Conservation (phyloP, 2,329 filamentous ascomycete species). For the Lachnellula cervina region DNA sequence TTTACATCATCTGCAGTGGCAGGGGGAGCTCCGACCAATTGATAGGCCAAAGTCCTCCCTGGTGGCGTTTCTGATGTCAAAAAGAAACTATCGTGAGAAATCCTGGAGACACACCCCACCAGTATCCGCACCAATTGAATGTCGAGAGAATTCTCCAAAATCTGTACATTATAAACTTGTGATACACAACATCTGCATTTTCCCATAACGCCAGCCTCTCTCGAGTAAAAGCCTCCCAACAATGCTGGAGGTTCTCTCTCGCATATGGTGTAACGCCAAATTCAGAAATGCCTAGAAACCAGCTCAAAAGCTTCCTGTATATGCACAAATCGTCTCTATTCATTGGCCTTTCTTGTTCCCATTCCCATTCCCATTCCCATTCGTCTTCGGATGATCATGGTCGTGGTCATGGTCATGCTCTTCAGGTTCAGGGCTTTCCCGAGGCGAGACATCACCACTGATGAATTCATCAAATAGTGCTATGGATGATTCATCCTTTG, state of each 20-base stretch:
- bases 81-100: neutral
- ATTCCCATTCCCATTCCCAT: slow-evolving; percentile 29
- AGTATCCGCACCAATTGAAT: slow-evolving; percentile 7
- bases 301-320: slow-evolving; percentile 5
- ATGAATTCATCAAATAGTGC: slow-evolving; percentile 78
- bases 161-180: slow-evolving; percentile 12
- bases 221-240: neutral
- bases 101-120: neutral
- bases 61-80: slow-evolving; percentile 1
- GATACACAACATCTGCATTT: slow-evolving; percentile 15
- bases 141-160: neutral
- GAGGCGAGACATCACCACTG: slow-evolving; percentile 53
- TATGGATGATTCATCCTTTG: slow-evolving; percentile 53
- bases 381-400: slow-evolving; percentile 29
- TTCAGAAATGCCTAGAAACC: slow-evolving; percentile 5
- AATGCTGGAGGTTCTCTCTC: neutral
- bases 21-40: slow-evolving; percentile 3
- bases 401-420: slow-evolving; percentile 42
- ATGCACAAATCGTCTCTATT: slow-evolving; percentile 14
- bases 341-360: slow-evolving; percentile 27
- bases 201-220: slow-evolving; percentile 12
- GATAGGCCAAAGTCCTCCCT: slow-evolving; percentile 4
- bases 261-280: slow-evolving; percentile 7
- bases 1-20: neutral
- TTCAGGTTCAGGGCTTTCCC: slow-evolving; percentile 57